Evolutionary conservation across 1,139 yeast species (phyloP).

Genomic region (Kodamaea sp.): DNA sequence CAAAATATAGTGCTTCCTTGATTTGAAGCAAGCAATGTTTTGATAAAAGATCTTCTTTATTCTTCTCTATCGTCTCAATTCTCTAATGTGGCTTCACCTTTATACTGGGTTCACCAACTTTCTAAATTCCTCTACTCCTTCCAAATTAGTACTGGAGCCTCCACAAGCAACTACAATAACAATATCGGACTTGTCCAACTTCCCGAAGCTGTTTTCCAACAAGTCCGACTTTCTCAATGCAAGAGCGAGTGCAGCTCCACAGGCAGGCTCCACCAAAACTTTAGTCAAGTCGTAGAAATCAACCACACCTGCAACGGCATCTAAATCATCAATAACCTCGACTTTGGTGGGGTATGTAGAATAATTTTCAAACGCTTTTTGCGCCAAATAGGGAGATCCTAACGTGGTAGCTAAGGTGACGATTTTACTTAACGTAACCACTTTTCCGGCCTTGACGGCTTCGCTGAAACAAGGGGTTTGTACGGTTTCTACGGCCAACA

Average conservation of each 20-base stretch:
- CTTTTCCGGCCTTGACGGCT: conserved; percentile 29
- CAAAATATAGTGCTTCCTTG: too few species aligned
- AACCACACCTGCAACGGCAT: conserved; percentile 34
- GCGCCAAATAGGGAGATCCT: conserved; percentile 41
- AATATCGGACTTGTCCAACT: conserved; percentile 31
- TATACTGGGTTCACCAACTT: neutral
- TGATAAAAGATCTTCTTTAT: too few species aligned
- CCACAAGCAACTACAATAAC: conserved; percentile 44
- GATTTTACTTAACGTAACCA: conserved; percentile 30
- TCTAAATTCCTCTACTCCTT: conserved; percentile 6
- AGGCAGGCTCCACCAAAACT: conserved; percentile 40
- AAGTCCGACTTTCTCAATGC: conserved; percentile 26
- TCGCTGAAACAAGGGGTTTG: conserved; percentile 42
- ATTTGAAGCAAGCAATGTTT: too few species aligned
- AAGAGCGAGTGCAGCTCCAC: conserved; percentile 38
- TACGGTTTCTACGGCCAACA: conserved; percentile 37
- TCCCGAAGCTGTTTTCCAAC: conserved; percentile 22
- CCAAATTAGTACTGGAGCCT: conserved; percentile 28
- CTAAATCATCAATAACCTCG: conserved; percentile 36
- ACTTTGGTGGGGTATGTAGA: conserved; percentile 20
- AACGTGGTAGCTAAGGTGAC: conserved; percentile 42
- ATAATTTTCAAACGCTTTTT: conserved; percentile 29
- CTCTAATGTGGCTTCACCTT: neutral
- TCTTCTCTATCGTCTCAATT: too few species aligned
- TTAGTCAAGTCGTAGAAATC: conserved; percentile 28